Conservation (phyloP, 345 rosid species). For the Salix suchowensis region DNA sequence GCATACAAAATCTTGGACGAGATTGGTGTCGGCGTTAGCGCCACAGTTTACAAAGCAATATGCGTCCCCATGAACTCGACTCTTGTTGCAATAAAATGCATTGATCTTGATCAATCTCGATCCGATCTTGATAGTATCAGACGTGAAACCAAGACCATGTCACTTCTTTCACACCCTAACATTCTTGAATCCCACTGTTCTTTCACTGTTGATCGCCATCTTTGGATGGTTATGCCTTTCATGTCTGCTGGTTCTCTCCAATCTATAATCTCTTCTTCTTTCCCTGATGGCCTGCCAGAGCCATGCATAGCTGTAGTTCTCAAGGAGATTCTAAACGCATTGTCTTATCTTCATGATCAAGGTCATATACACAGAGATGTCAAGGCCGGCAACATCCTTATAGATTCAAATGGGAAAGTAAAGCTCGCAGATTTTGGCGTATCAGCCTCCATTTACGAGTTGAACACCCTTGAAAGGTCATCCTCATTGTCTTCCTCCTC, state of each 20-base stretch:
- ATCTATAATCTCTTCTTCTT: slow-evolving; percentile 62
- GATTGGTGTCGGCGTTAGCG: slow-evolving; percentile 77
- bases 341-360: slow-evolving; percentile 69
- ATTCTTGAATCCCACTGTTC: slow-evolving; percentile 78
- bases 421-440: slow-evolving; percentile 90
- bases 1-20: slow-evolving; percentile 58
- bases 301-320: slow-evolving; percentile 68
- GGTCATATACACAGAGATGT: slow-evolving; percentile 79
- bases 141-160: slow-evolving; percentile 72
- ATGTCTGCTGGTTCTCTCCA: slow-evolving; percentile 86
- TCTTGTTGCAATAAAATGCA: slow-evolving; percentile 75
- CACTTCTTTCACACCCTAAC: slow-evolving; percentile 75
- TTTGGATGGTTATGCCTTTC: slow-evolving; percentile 96
- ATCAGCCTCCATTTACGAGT: slow-evolving; percentile 72
- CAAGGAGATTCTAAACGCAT: slow-evolving; percentile 59
- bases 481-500: slow-evolving; percentile 24
- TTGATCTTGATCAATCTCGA: slow-evolving; percentile 64
- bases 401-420: slow-evolving; percentile 59
- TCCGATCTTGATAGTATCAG: slow-evolving; percentile 64
- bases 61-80: slow-evolving; percentile 57
- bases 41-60: slow-evolving; percentile 66
- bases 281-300: slow-evolving; percentile 65
- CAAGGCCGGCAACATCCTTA: slow-evolving; percentile 73
- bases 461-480: slow-evolving; percentile 17
- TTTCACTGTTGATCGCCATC: slow-evolving; percentile 64